phyloP scores from a whole-genome alignment of 75 land plant genomes.

The Picea sitchensis region DNA sequence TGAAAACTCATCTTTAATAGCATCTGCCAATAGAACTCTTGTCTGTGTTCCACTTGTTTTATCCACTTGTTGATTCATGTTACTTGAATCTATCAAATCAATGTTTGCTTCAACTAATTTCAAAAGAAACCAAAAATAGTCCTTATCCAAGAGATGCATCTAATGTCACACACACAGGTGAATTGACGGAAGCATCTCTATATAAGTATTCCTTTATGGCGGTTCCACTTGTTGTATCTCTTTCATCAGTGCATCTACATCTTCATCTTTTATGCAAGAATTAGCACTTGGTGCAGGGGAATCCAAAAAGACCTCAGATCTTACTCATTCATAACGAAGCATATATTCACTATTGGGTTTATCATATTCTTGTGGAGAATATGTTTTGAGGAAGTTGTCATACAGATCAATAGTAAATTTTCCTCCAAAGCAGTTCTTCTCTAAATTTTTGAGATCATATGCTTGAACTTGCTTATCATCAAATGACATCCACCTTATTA shows the following conservation, averaged over 20 bases:
- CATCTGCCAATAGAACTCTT: no score
- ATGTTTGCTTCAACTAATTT: conserved; percentile 17
- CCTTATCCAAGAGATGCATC: conserved; percentile 29
- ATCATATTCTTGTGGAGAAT: no score
- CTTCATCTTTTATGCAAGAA: conserved; percentile 14
- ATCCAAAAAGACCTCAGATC: background rate
- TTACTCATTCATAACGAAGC: no score
- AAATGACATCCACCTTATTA: no score
- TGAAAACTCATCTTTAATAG: conserved; percentile 13
- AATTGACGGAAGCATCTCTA: conserved; percentile 27
- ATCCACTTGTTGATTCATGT: no score
- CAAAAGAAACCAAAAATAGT: conserved; percentile 23
- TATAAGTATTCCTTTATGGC: background rate
- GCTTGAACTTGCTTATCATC: no score
- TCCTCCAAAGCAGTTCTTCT: no score
- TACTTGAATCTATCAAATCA: conserved; percentile 12
- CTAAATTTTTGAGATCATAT: no score
- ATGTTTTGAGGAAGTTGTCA: no score
- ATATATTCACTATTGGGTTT: no score
- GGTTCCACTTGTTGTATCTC: conserved; percentile 11
- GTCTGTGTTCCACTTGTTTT: no score
- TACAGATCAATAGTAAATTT: no score
- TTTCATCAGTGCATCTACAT: conserved; percentile 21
- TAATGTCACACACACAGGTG: conserved; percentile 29
- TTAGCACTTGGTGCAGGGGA: background rate